Conservation (phyloP, 768 basidiomycete species). For the Mycena latifolia region DNA sequence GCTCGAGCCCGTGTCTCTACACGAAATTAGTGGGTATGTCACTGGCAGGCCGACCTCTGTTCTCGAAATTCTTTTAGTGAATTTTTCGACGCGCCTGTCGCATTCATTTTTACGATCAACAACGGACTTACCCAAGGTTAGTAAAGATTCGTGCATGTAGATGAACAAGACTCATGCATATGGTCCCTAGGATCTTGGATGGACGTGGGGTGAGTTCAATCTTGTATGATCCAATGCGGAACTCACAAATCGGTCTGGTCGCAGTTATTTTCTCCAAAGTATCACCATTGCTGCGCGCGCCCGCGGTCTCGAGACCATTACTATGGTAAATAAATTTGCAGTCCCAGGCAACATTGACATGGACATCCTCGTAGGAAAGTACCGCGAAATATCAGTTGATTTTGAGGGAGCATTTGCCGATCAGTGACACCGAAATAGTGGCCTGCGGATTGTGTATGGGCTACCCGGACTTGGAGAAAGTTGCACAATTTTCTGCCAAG, state of each 20-base stretch:
- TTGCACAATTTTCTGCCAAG: conserved; percentile 25
- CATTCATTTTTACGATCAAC: conserved; percentile 36
- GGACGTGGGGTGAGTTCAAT: conserved; percentile 24
- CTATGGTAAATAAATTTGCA: conserved; percentile 7
- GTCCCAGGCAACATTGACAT: no score
- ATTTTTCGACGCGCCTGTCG: conserved; percentile 34
- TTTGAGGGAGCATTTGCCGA: conserved; percentile 28
- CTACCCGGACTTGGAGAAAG: conserved; percentile 35
- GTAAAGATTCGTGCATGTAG: background rate
- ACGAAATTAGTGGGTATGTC: conserved; percentile 24
- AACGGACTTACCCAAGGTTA: conserved; percentile 33
- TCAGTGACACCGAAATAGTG: conserved; percentile 33
- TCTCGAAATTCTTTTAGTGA: conserved; percentile 16
- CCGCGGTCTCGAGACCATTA: conserved; percentile 34
- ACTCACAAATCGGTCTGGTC: background rate
- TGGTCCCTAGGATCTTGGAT: conserved; percentile 30
- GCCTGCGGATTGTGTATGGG: conserved; percentile 30
- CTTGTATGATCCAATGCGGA: background rate
- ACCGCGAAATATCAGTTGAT: conserved; percentile 32
- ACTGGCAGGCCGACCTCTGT: background rate
- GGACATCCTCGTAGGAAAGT: conserved; percentile 7
- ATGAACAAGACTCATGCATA: background rate
- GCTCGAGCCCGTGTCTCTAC: conserved; percentile 23
- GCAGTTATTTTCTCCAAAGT: conserved; percentile 35
- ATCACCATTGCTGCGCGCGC: conserved; percentile 36